Percentiles rank a stretch among this genome's conserved stretches.
phyloP scores from a whole-genome alignment of 2,329 filamentous ascomycete species.

The Cordyceps cicadae region DNA sequence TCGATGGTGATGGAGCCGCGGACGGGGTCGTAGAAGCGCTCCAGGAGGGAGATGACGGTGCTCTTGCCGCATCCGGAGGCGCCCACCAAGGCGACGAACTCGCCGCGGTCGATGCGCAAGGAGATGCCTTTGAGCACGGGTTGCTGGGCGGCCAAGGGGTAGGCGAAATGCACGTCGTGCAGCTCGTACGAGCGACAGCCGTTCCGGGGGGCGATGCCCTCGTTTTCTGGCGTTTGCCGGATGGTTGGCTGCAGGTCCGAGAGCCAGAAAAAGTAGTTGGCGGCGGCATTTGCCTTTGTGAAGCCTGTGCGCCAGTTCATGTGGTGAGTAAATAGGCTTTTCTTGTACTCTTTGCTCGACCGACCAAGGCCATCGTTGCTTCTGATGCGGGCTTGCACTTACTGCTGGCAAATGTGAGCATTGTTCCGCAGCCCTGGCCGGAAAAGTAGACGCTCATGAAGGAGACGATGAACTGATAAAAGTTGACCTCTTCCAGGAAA shows the following conservation, averaged over 20 bases:
- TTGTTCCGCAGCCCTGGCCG: conserved; percentile 23
- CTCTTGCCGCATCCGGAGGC: conserved; percentile 52
- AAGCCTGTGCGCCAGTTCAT: conserved; percentile 29
- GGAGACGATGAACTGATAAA: conserved; percentile 31
- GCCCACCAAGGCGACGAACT: conserved; percentile 48
- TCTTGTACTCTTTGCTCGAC: too few species aligned
- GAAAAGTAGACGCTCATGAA: conserved; percentile 43
- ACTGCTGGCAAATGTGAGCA: too few species aligned
- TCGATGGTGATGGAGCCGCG: conserved; percentile 37
- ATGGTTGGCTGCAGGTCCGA: conserved; percentile 32
- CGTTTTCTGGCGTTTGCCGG: conserved; percentile 33
- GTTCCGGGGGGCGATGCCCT: conserved; percentile 26
- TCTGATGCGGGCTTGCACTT: too few species aligned
- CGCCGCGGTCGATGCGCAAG: conserved; percentile 21
- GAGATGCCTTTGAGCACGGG: too few species aligned
- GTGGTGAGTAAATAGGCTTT: too few species aligned
- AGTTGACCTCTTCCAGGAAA: conserved; percentile 23
- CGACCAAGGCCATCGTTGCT: too few species aligned
- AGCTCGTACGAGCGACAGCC: conserved; percentile 17
- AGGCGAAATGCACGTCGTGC: conserved; percentile 52
- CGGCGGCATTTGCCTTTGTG: conserved; percentile 40
- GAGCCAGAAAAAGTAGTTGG: conserved; percentile 44
- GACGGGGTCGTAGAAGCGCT: conserved; percentile 36
- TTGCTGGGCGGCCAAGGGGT: conserved; percentile 33
- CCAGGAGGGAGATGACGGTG: conserved; percentile 47